Evolutionary conservation across 805 yeast species (phyloP).

Genomic region (Maudiozyma barnettii): DNA sequence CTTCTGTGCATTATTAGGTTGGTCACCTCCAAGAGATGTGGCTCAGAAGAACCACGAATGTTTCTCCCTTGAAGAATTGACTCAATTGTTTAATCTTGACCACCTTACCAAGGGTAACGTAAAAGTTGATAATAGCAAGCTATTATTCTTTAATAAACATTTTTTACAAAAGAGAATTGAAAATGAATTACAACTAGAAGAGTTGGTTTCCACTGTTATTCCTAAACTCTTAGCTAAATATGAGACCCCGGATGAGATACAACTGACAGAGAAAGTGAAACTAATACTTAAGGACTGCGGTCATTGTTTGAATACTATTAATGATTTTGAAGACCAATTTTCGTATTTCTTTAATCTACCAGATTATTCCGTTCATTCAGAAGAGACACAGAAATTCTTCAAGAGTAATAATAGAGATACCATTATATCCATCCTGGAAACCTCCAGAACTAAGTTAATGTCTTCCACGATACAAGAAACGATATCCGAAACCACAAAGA

Average conservation of each 20-base stretch:
- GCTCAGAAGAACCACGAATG: conserved; percentile 45
- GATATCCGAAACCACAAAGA: background rate
- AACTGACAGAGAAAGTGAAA: conserved; percentile 28
- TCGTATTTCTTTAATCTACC: conserved; percentile 39
- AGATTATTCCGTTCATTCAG: conserved; percentile 6
- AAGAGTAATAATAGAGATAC: conserved; percentile 9
- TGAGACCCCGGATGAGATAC: conserved; percentile 2
- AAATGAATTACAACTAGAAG: conserved; percentile 28
- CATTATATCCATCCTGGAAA: conserved; percentile 10
- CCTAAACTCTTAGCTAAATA: conserved; percentile 12
- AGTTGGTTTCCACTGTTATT: conserved; percentile 30
- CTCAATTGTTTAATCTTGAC: conserved; percentile 48
- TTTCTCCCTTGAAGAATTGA: conserved; percentile 43
- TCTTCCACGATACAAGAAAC: conserved; percentile 4
- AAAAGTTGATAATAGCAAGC: conserved; percentile 72
- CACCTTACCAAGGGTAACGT: conserved; percentile 89
- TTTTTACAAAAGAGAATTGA: conserved; percentile 43
- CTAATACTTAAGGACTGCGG: conserved; percentile 37
- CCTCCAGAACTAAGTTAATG: background rate
- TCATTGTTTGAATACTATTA: conserved; percentile 41
- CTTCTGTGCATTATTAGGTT: conserved; percentile 84
- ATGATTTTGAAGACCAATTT: conserved; percentile 42
- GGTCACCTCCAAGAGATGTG: conserved; percentile 69
- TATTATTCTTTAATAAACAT: conserved; percentile 66
- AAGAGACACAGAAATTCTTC: conserved; percentile 22